A percentile compares a stretch with the other conserved stretches of the same genome.
Conservation (phyloP, 2,329 filamentous ascomycete genomes). For the Sporothrix pallida region DNA sequence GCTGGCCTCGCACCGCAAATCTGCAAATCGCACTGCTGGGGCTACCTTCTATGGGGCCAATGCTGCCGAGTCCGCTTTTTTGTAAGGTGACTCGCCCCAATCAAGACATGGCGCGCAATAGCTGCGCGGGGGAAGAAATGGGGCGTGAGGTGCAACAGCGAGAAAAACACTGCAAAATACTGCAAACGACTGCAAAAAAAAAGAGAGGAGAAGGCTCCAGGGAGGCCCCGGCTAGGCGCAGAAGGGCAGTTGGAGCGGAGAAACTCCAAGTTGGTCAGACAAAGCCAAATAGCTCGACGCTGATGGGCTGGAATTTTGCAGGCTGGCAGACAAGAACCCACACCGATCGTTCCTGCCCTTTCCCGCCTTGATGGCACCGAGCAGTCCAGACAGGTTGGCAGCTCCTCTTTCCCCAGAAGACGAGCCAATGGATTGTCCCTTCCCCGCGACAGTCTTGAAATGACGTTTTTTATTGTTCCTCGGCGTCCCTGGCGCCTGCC, state of each 20-base stretch:
- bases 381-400: not conserved
- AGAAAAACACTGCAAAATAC: too few species aligned
- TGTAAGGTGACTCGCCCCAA: slow-evolving; percentile 23
- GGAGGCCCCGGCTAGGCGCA: not conserved
- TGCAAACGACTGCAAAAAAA: not conserved
- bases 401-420: not conserved
- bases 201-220: not conserved
- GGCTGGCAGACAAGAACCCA: not conserved
- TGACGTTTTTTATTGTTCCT: slow-evolving; percentile 9
- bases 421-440: too few species aligned
- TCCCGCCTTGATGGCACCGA: slow-evolving; percentile 9
- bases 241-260: slow-evolving; percentile 24
- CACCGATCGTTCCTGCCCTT: slow-evolving; percentile 13
- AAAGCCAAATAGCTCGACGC: slow-evolving; percentile 27
- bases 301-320: slow-evolving; percentile 28
- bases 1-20: not conserved
- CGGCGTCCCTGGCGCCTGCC: not conserved
- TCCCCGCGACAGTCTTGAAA: not conserved
- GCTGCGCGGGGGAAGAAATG: slow-evolving; percentile 15
- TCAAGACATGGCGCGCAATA: slow-evolving; percentile 3
- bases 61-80: slow-evolving; percentile 1
- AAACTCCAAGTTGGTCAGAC: slow-evolving; percentile 26
- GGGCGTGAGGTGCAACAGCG: not conserved
- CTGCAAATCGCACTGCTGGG: not conserved
- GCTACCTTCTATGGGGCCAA: not conserved